phyloP scores from a whole-genome alignment of 1,284 basidiomycete species.

The Papiliotrema laurentii region DNA sequence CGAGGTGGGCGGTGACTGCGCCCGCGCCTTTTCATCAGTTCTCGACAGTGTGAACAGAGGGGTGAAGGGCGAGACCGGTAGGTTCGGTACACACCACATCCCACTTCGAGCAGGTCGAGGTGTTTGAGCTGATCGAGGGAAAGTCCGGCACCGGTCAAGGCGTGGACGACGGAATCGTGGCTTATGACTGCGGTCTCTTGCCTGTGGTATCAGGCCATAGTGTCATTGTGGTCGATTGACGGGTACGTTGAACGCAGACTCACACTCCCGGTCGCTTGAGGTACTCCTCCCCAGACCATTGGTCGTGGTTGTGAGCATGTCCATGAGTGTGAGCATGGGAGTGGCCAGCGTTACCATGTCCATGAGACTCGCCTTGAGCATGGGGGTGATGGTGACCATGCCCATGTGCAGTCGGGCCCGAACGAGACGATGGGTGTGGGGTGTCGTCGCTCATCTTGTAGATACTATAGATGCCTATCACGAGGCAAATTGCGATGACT shows the following conservation, averaged over 20 bases:
- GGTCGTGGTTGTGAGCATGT: constrained; percentile 15
- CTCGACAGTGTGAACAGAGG: background rate
- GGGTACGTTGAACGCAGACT: constrained; percentile 8
- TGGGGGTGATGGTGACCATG: constrained; percentile 3
- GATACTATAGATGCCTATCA: too few species aligned
- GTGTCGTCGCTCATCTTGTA: too few species aligned
- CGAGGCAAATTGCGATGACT: too few species aligned
- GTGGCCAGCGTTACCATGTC: constrained; percentile 13
- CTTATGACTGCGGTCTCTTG: constrained; percentile 21
- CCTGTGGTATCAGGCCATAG: constrained; percentile 8
- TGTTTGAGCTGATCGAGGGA: constrained; percentile 6
- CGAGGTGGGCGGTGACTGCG: constrained; percentile 30
- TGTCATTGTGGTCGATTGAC: background rate
- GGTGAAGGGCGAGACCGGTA: background rate
- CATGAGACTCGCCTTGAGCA: constrained; percentile 7
- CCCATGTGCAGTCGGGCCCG: background rate
- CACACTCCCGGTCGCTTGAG: constrained; percentile 25
- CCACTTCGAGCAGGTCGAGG: constrained; percentile 30
- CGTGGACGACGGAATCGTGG: constrained; percentile 16
- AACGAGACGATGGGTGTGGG: background rate
- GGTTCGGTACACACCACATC: constrained; percentile 21
- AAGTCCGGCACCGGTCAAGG: constrained; percentile 15
- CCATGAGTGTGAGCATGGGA: constrained; percentile 13
- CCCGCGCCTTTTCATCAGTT: constrained; percentile 22
- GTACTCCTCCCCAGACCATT: constrained; percentile 35